Evolutionary conservation across 1,284 basidiomycete species (phyloP).

Genomic region (Laetiporus sulphureus): DNA sequence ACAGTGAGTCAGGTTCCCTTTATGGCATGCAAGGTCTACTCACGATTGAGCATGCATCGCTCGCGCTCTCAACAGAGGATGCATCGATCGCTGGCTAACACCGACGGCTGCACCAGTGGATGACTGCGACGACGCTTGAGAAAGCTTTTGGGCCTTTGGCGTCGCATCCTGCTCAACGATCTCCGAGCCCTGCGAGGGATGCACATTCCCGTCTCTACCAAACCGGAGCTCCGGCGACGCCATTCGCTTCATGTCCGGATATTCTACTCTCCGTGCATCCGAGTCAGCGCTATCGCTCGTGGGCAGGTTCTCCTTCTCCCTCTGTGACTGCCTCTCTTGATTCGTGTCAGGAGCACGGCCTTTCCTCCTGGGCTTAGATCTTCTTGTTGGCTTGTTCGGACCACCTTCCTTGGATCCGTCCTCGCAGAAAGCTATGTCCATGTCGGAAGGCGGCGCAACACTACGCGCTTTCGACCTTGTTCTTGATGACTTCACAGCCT

Average conservation of each 20-base stretch:
- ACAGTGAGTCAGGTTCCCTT: too few species aligned
- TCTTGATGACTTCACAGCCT: too few species aligned
- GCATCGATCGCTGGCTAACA: neutral
- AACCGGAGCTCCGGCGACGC: too few species aligned
- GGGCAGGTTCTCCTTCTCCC: slow-evolving; percentile 2
- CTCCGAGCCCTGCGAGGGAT: too few species aligned
- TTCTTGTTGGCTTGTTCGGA: neutral
- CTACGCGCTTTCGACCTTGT: slow-evolving; percentile 1
- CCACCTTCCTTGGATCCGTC: neutral
- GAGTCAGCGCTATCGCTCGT: neutral
- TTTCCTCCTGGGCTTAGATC: neutral
- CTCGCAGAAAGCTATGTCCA: neutral
- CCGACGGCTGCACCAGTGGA: neutral
- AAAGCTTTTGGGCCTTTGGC: slow-evolving; percentile 5
- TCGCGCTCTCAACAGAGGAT: slow-evolving; percentile 4
- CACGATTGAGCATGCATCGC: neutral
- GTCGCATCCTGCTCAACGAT: too few species aligned
- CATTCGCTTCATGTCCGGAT: neutral
- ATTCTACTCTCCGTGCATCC: neutral
- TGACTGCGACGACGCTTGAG: neutral
- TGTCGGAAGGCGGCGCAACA: neutral
- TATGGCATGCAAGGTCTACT: neutral
- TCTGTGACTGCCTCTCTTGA: neutral
- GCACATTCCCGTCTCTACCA: neutral
- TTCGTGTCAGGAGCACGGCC: neutral